Percentiles rank a stretch among this genome's conserved stretches.
Conservation (phyloP, 768 basidiomycete species). For the Suillus paluster region DNA sequence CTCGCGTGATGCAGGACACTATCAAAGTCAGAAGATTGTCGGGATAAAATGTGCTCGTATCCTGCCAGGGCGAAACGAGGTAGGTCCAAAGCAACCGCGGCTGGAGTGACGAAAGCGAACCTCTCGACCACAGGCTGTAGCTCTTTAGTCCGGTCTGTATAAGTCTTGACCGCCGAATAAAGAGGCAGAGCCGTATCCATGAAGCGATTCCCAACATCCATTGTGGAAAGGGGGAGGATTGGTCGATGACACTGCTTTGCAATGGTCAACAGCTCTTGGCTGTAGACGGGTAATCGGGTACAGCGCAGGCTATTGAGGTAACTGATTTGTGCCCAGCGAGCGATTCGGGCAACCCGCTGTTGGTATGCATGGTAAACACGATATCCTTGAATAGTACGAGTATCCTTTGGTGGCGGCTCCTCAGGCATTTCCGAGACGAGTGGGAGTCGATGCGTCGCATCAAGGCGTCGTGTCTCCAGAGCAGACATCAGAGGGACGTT, state of each 20-base stretch:
- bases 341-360: constrained; percentile 52
- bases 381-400: constrained; percentile 76
- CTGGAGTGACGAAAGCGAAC: constrained; percentile 83
- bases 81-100: constrained; percentile 77
- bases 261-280: constrained; percentile 49
- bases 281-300: constrained; percentile 45
- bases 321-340: constrained; percentile 70
- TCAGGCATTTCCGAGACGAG: constrained; percentile 57
- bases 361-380: constrained; percentile 52
- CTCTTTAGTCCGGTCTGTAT: constrained; percentile 57
- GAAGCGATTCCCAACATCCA: constrained; percentile 43
- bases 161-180: constrained; percentile 65
- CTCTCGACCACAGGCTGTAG: constrained; percentile 58
- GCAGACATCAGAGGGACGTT: constrained; percentile 56
- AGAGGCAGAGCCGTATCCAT: constrained; percentile 47
- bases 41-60: constrained; percentile 28
- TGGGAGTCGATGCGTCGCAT: constrained; percentile 61
- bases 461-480: constrained; percentile 57
- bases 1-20: constrained; percentile 67
- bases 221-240: constrained; percentile 54
- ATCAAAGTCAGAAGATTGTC: constrained; percentile 60
- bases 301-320: constrained; percentile 81
- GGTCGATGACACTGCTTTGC: constrained; percentile 45
- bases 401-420: constrained; percentile 73
- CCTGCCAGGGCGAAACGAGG: constrained; percentile 64